These are phyloP conservation scores for Chaetomium fimeti DNA, from an alignment of 495 filamentous ascomycete species.

Conservation along the genomic window DNA sequence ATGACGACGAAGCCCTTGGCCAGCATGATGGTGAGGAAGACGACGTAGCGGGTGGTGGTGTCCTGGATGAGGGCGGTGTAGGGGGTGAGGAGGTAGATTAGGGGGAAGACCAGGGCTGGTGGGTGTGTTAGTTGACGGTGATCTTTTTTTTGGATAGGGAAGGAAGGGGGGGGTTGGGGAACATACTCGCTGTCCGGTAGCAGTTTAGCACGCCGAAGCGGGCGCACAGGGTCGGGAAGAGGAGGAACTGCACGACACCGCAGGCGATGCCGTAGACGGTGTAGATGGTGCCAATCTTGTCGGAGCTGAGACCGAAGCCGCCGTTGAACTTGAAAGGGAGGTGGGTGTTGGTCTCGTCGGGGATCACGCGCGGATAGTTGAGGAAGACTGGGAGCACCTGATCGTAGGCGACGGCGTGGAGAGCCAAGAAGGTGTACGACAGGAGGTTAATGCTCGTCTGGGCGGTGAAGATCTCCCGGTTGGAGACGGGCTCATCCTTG, in stretches of 20 bases:
- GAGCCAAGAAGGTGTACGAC: constrained; percentile 69
- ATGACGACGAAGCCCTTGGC: constrained; percentile 68
- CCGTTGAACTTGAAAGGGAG: constrained; percentile 77
- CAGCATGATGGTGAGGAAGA: constrained; percentile 58
- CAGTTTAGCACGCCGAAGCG: constrained; percentile 69
- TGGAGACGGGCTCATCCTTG: constrained; percentile 43
- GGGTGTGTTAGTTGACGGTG: background rate
- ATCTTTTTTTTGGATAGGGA: background rate
- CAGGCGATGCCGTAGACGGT: constrained; percentile 70
- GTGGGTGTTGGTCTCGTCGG: constrained; percentile 54
- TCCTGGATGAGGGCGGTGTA: constrained; percentile 64
- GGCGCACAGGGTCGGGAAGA: constrained; percentile 69
- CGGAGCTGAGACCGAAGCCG: constrained; percentile 70
- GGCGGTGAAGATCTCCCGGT: constrained; percentile 66
- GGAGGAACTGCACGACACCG: constrained; percentile 72
- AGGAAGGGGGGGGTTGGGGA: background rate
- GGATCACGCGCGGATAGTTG: constrained; percentile 59
- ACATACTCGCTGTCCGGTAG: constrained; percentile 55
- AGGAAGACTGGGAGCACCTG: constrained; percentile 79
- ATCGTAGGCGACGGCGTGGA: constrained; percentile 77
- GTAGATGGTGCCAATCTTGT: constrained; percentile 73
- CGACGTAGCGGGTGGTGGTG: constrained; percentile 41
- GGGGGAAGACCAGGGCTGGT: constrained; percentile 56
- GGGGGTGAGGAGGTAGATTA: constrained; percentile 71
- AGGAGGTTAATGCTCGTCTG: constrained; percentile 76